Conservation (phyloP, 192 early-diverging fungal genomes). For the Rhizophagus clarus region DNA sequence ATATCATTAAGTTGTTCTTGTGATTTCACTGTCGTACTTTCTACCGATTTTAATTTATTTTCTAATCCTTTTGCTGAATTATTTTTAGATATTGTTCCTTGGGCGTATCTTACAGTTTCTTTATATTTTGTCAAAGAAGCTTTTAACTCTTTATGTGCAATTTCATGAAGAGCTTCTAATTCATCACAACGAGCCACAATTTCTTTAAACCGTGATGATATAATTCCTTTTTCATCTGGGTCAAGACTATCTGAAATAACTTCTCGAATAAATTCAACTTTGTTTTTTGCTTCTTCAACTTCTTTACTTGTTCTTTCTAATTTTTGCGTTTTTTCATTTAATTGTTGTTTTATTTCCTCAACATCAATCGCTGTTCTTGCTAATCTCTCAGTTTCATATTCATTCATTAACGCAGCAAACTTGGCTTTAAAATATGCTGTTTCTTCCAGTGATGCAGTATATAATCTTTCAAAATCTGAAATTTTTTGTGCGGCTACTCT, state of each 20-base stretch:
- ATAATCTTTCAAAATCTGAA: conserved; percentile 44
- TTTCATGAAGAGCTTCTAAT: conserved; percentile 34
- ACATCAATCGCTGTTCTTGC: conserved; percentile 45
- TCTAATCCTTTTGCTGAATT: not conserved
- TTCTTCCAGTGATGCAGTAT: conserved; percentile 55
- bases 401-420: conserved; percentile 47
- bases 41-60: conserved; percentile 1
- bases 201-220: conserved; percentile 24
- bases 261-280: conserved; percentile 47
- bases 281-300: conserved; percentile 51
- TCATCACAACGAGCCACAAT: conserved; percentile 31
- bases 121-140: conserved; percentile 30
- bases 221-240: not conserved
- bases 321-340: conserved; percentile 44
- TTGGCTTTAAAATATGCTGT: conserved; percentile 55
- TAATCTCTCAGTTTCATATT: conserved; percentile 38
- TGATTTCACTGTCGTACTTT: conserved; percentile 13
- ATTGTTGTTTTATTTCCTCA: conserved; percentile 35
- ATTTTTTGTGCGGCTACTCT: conserved; percentile 32
- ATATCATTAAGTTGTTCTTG: conserved; percentile 30
- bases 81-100: not conserved
- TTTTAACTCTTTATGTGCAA: conserved; percentile 28
- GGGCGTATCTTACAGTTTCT: conserved; percentile 17
- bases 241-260: conserved; percentile 45
- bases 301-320: conserved; percentile 42